Evolutionary conservation across 1,284 basidiomycete genomes (phyloP), one percentile per base, ranked within the genome.

Genomic region (Moesziomyces sp.): DNA sequence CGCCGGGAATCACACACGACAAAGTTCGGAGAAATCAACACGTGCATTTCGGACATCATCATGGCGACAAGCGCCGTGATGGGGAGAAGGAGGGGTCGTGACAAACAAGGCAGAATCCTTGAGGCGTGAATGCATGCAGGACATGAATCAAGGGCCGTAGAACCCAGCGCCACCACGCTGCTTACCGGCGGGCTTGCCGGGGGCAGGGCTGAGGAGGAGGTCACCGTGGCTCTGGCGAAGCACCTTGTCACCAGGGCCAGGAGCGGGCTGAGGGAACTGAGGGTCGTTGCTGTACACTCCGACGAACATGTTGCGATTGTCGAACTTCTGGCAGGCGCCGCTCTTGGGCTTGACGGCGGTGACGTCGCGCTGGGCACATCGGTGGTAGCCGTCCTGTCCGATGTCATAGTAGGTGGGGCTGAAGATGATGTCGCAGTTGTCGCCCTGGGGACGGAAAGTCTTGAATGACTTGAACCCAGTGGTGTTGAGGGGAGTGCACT

Each of bases 401-500:
- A 64, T 0, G 21, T 56, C 64, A 47, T 73, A 67, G 48, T 63
- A 73, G 0, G 16, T 19, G 8, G 63, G 57, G 48, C 70, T 73
- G 47, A 73, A 73, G 47, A 57, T 38, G 13, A 58, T 19, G 14
- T 56, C 43, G 48, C 64, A 42, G 5, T 46, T 57, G 1, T 30
- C 14, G 1, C 57, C 60, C 2, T 1, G 11, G 4, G 70, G 64
- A 2, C 49, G 30, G 23, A 67, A 28, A 2, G 60, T 42, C 34
- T 59, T 67, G 70, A 54, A 67, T 14, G 70, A 73, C 24, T 57
- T 49, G 60, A 64, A 73, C 8, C 23, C 23, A 46, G 64, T 64
- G 34, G 30, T 46, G 11, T 5, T 35, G 11, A 73, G 60, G 1
- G 56, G 56, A 5, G 59, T 64, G 51, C 70, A 73, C 18, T 67